Evolutionary conservation across 352 stramenopile species (phyloP), one percentile per base, ranked within the genome.

Genomic region (Phytophthora lateralis): DNA sequence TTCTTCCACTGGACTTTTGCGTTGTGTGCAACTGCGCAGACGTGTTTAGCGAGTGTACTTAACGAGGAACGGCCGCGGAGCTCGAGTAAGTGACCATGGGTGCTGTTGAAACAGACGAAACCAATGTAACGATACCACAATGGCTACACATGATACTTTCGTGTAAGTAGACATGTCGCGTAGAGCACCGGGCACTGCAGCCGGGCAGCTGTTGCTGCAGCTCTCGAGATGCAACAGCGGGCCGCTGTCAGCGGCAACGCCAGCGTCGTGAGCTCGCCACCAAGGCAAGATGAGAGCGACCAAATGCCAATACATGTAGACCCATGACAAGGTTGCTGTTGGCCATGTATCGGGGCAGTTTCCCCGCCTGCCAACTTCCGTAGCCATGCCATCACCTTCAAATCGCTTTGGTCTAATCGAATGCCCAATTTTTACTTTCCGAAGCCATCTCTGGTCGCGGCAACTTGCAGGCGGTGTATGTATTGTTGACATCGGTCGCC

Each of bases 1-100:
- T 54, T n/a, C 29, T 12, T 18, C 18, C 30, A 66, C 58, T 71
- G 56, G 58, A 69, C 46, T 62, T 75, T 68, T 70, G 49, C 17
- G 45, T 71, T 71, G 41, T 71, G 57, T 44, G 38, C 42, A 14
- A 34, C 39, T n/a, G 42, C n/a, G 7, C 27, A 54, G n/a, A 26
- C 9, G 32, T 24, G 26, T 15, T 7, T 21, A 38, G 32, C 17
- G 32, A 38, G 10, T 12, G 14, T 9, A 30, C 26, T 30, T 30
- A 30, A 30, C 26, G 26, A 8, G 26, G 6, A n/a, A 38, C 32
- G 14, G 32, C 32, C 8, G 10, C 1, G 32, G 32, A 38, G 3
- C 37, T 43, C n/a, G 9, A 8, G 14, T 43, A 43, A 38, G 32
- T 38, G 11, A n/a, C 11, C 32, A 9, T n/a, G 14, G 14, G 14